These are phyloP conservation scores for Athelia psychrophila DNA, from an alignment of 1,284 basidiomycete species.

Conservation along the genomic window DNA sequence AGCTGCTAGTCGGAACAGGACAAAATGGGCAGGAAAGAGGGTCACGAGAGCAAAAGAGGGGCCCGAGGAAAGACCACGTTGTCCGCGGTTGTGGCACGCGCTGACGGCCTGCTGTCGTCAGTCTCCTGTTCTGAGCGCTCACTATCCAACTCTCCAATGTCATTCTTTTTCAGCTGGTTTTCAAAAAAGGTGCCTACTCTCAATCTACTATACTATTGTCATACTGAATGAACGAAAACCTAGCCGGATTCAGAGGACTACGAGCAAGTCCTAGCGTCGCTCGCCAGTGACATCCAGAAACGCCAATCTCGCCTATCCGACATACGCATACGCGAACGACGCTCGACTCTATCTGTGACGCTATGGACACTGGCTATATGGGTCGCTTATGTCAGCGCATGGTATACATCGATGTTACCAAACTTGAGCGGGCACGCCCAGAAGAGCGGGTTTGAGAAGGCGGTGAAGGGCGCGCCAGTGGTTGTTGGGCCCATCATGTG, in stretches of 20 bases:
- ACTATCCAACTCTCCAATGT: not conserved
- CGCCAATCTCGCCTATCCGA: slow-evolving; percentile 83
- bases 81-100: slow-evolving; percentile 1
- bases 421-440: slow-evolving; percentile 11
- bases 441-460: slow-evolving; percentile 44
- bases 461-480: slow-evolving; percentile 52
- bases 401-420: slow-evolving; percentile 75
- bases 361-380: slow-evolving; percentile 81
- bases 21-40: too few relatives aligned
- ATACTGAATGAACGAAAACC: not conserved
- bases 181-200: not conserved
- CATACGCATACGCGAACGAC: slow-evolving; percentile 83
- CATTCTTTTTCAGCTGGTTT: slow-evolving; percentile 1
- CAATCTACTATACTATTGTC: not conserved
- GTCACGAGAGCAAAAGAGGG: too few relatives aligned
- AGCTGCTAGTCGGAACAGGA: too few relatives aligned
- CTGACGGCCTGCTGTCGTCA: not conserved
- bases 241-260: slow-evolving; percentile 1
- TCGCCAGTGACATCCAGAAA: slow-evolving; percentile 68
- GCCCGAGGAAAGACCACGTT: too few relatives aligned
- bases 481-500: slow-evolving; percentile 80
- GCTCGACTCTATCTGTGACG: slow-evolving; percentile 79
- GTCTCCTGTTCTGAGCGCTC: not conserved
- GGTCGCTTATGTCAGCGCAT: slow-evolving; percentile 77
- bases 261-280: slow-evolving; percentile 45